These are phyloP conservation scores for Ceratocystis diversiconidia DNA, from an alignment of 2,329 filamentous ascomycete genomes.

Conservation along the genomic window DNA sequence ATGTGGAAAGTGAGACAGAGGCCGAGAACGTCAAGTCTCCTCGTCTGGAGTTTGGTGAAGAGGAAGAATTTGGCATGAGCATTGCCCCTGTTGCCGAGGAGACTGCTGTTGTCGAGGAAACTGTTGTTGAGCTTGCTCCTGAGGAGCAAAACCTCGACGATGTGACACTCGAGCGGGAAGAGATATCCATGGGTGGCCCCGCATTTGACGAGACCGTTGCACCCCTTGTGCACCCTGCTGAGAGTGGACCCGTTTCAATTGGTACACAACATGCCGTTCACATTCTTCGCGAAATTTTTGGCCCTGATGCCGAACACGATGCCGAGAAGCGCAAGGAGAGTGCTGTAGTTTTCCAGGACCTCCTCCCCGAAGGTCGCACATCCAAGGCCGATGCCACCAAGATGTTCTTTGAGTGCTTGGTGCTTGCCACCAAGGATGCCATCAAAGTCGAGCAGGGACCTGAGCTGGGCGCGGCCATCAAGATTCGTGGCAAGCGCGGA, in stretches of 20 bases:
- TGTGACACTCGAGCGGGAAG: constrained; percentile 32
- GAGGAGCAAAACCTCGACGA: constrained; percentile 39
- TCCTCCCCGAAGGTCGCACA: constrained; percentile 69
- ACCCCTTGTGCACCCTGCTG: constrained; percentile 63
- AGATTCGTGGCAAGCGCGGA: constrained; percentile 80
- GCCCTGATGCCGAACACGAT: constrained; percentile 52
- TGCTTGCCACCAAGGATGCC: constrained; percentile 92
- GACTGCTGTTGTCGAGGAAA: constrained; percentile 44
- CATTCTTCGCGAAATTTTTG: constrained; percentile 78
- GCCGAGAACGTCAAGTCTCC: constrained; percentile 56
- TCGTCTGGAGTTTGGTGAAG: constrained; percentile 52
- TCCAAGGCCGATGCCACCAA: constrained; percentile 87
- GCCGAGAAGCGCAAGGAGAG: constrained; percentile 60
- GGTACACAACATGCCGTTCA: constrained; percentile 95
- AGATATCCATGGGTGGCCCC: constrained; percentile 32
- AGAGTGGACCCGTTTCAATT: constrained; percentile 73
- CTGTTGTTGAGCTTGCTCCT: constrained; percentile 49
- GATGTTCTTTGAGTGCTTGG: constrained; percentile 97
- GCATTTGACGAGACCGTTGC: constrained; percentile 67
- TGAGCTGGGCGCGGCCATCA: constrained; percentile 63
- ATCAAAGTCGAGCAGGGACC: constrained; percentile 86
- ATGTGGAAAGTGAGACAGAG: constrained; percentile 67
- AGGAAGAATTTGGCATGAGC: constrained; percentile 37
- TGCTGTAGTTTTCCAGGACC: constrained; percentile 75
- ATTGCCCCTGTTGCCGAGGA: constrained; percentile 28